A percentile compares a stretch with the other conserved stretches of the same genome.
Conservation (phyloP, 345 rosid species). For the Salix caprea region DNA sequence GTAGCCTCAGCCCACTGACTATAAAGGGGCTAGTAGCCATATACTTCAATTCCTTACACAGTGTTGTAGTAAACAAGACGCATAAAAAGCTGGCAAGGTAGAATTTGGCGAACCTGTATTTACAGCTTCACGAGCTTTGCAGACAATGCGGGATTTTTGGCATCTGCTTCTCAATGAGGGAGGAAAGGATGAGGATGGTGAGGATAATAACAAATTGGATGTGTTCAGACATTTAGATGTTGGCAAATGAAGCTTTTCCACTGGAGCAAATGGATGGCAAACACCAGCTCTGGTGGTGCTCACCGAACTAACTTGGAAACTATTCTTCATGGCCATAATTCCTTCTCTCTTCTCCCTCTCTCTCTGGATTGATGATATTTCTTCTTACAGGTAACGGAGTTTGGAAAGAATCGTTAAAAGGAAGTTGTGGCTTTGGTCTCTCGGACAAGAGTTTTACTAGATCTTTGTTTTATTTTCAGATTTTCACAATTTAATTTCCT, state of each 20-base stretch:
- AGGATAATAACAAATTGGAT: constrained; percentile 21
- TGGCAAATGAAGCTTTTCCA: constrained; percentile 31
- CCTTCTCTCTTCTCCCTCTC: neutral
- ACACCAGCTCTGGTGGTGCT: constrained; percentile 28
- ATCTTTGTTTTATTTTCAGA: neutral
- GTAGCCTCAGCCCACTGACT: neutral
- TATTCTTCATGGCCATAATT: constrained; percentile 42
- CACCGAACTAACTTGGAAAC: constrained; percentile 41
- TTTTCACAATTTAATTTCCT: no score
- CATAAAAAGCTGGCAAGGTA: neutral
- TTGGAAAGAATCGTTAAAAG: neutral
- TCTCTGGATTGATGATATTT: neutral
- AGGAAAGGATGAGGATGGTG: constrained; percentile 19
- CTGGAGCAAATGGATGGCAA: constrained; percentile 30
- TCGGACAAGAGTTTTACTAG: neutral
- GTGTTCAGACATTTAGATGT: constrained; percentile 23
- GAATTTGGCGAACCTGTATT: constrained; percentile 37
- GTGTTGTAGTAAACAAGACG: neutral
- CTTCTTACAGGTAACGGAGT: neutral
- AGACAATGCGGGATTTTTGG: constrained; percentile 36
- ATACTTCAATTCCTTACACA: neutral
- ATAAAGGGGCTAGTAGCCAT: neutral
- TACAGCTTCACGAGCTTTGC: constrained; percentile 60
- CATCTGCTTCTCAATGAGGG: constrained; percentile 12
- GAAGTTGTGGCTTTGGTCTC: constrained; percentile 9